Percentiles rank a stretch among this genome's conserved stretches.
Evolutionary conservation across 1,284 basidiomycete genomes (phyloP).

Genomic region (Rhodotorula glutinis): DNA sequence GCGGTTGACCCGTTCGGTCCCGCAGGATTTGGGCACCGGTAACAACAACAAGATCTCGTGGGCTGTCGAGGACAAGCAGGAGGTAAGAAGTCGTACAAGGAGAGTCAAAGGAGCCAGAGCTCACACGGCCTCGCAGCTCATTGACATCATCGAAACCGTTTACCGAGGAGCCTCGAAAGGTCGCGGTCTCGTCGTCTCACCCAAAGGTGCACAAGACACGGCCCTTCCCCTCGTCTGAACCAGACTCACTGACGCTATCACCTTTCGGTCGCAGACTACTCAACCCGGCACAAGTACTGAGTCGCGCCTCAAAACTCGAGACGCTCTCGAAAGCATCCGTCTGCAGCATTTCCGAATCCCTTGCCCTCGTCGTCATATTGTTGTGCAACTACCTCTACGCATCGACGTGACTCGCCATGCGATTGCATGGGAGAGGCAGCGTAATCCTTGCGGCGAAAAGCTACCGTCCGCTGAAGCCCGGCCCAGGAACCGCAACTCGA

Average conservation of each 20-base stretch:
- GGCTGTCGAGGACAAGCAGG: constrained; percentile 96
- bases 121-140: constrained; percentile 60
- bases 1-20: neutral
- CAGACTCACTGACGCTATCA: neutral
- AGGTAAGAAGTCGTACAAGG: constrained; percentile 56
- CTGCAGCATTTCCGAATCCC: neutral
- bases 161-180: constrained; percentile 97
- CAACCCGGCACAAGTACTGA: constrained; percentile 74
- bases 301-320: no score
- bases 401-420: no score
- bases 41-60: constrained; percentile 99
- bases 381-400: neutral
- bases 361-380: neutral
- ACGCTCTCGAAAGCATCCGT: neutral
- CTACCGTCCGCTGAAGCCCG: neutral
- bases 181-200: constrained; percentile 94
- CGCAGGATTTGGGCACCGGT: constrained; percentile 65
- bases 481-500: neutral
- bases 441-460: no score
- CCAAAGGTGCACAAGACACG: constrained; percentile 82
- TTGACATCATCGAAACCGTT: constrained; percentile 97
- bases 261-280: constrained; percentile 62
- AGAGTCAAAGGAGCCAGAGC: neutral
- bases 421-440: no score
- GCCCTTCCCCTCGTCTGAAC: no score